Evolutionary conservation across 352 stramenopile genomes (phyloP).

Genomic region (Phytophthora pseudosyringae): DNA sequence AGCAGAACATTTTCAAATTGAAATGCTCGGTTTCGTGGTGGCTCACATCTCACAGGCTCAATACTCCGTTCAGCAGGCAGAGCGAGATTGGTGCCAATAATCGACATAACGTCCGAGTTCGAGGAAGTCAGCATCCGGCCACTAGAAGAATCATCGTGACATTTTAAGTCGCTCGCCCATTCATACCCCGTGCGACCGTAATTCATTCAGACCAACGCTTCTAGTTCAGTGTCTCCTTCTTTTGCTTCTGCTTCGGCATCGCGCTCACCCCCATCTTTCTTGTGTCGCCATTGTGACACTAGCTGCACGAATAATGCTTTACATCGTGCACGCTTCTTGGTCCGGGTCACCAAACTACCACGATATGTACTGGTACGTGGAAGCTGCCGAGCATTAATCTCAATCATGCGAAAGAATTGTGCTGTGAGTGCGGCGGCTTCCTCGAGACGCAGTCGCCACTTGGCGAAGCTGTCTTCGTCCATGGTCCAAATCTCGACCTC

Average conservation of each 20-base stretch:
- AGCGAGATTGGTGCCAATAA: too few relatives aligned
- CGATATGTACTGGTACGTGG: not conserved
- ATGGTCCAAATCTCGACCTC: slow-evolving; percentile 79
- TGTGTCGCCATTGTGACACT: not conserved
- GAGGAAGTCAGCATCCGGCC: too few relatives aligned
- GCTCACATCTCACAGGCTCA: too few relatives aligned
- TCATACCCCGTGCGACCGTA: too few relatives aligned
- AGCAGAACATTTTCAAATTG: too few relatives aligned
- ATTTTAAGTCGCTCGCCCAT: too few relatives aligned
- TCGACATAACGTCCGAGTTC: too few relatives aligned
- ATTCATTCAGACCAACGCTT: too few relatives aligned
- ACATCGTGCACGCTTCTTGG: not conserved
- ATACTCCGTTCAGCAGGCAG: too few relatives aligned
- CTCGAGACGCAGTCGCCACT: slow-evolving; percentile 1
- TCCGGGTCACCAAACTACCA: not conserved
- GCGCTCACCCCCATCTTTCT: not conserved
- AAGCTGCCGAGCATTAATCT: slow-evolving; percentile 1
- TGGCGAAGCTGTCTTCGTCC: slow-evolving; percentile 52
- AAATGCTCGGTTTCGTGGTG: too few relatives aligned
- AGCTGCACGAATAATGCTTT: not conserved
- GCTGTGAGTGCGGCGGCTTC: not conserved
- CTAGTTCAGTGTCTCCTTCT: not conserved
- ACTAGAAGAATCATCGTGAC: too few relatives aligned
- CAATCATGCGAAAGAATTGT: slow-evolving; percentile 2
- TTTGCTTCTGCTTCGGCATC: not conserved